Conservation (phyloP, 2,329 filamentous ascomycete species). For the Aspergillus ustus region DNA sequence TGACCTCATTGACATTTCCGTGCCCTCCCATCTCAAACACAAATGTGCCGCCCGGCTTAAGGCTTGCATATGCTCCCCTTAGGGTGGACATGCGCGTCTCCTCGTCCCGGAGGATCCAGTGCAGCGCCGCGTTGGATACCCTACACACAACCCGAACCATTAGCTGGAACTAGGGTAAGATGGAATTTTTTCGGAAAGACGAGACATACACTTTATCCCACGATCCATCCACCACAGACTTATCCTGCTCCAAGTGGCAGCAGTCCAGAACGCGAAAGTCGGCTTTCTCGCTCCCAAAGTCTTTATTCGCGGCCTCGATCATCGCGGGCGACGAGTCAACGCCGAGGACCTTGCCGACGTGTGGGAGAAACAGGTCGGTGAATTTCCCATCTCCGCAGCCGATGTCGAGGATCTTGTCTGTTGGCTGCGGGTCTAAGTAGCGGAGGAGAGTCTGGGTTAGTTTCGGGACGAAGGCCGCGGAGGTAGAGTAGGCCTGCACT, state of each 20-base stretch:
- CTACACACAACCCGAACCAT: constrained; percentile 19
- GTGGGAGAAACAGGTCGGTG: constrained; percentile 58
- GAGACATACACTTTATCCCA: constrained; percentile 57
- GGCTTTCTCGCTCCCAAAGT: constrained; percentile 40
- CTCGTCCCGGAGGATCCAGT: constrained; percentile 64
- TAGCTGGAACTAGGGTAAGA: not conserved
- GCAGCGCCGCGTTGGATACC: constrained; percentile 68
- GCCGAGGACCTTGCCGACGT: constrained; percentile 59
- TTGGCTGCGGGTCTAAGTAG: constrained; percentile 63
- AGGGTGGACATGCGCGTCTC: constrained; percentile 58
- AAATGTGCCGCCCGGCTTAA: constrained; percentile 62
- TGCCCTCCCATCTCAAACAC: constrained; percentile 74
- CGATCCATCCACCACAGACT: constrained; percentile 30
- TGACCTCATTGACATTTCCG: constrained; percentile 69
- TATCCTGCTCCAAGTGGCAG: constrained; percentile 36
- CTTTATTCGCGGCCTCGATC: constrained; percentile 58
- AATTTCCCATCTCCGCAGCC: constrained; percentile 69
- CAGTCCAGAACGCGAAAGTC: constrained; percentile 42
- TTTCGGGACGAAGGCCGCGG: constrained; percentile 68
- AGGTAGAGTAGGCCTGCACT: constrained; percentile 61
- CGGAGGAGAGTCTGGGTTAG: constrained; percentile 62
- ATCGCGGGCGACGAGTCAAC: constrained; percentile 64
- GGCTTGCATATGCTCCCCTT: constrained; percentile 53
- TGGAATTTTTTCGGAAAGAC: too few relatives aligned
- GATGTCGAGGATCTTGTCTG: constrained; percentile 65